Percentiles rank a stretch among this genome's conserved stretches.
These are phyloP conservation scores for Russula brevipes DNA, from an alignment of 768 basidiomycete genomes.

Conservation along the genomic window DNA sequence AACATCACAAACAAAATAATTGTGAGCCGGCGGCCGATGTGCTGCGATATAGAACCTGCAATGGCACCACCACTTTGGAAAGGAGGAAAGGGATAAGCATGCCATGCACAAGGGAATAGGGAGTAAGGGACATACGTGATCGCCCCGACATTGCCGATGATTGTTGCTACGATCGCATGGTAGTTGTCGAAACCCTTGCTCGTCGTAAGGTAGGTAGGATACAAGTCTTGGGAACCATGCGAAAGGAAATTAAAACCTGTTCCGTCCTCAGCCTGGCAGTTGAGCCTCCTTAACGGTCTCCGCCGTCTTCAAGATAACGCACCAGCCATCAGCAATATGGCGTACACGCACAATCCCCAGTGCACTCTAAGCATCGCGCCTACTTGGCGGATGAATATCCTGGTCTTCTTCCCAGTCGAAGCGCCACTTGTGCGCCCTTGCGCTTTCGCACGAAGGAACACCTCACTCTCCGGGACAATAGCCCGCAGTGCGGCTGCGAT, in stretches of 20 bases:
- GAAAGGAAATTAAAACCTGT: slow-evolving; percentile 50
- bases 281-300: not conserved
- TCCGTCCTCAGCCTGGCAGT: too few relatives aligned
- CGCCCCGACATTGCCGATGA: slow-evolving; percentile 38
- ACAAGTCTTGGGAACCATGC: slow-evolving; percentile 43
- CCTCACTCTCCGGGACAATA: slow-evolving; percentile 69
- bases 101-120: slow-evolving; percentile 5
- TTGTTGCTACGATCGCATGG: slow-evolving; percentile 39
- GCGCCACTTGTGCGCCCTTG: slow-evolving; percentile 42
- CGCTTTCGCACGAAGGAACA: slow-evolving; percentile 62
- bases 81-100: slow-evolving; percentile 14
- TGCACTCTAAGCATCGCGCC: slow-evolving; percentile 73
- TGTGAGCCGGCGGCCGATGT: slow-evolving; percentile 43
- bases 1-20: slow-evolving; percentile 36
- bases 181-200: slow-evolving; percentile 34
- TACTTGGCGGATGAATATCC: slow-evolving; percentile 67
- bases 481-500: slow-evolving; percentile 65
- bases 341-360: slow-evolving; percentile 81
- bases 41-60: slow-evolving; percentile 39
- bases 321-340: slow-evolving; percentile 73
- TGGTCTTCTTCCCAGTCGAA: slow-evolving; percentile 48
- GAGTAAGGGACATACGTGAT: slow-evolving; percentile 26
- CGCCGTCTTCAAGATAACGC: not conserved
- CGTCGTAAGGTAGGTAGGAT: slow-evolving; percentile 38
- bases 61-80: slow-evolving; percentile 34